Evolutionary conservation across 108 stramenopile species (phyloP), one percentile per base, ranked within the genome.

Genomic region (Cyclotella cryptica): DNA sequence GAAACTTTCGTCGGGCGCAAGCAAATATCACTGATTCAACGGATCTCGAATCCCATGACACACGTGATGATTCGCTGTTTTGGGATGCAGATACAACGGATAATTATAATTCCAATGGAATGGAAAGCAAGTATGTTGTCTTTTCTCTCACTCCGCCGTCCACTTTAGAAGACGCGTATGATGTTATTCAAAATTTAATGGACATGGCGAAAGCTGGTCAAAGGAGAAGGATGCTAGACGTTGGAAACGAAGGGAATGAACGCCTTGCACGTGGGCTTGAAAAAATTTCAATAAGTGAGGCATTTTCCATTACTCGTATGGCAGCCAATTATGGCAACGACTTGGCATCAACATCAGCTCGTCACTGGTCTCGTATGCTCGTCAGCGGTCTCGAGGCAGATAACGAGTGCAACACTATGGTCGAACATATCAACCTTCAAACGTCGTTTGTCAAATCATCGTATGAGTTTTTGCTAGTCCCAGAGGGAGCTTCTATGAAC

Each of bases 91-190:
- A 45, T 9, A 41, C 4, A 9, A 24, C 29, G 41, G 11, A 52
- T 1, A 4, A 28, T 43, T n/a, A 47, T 22, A 8, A 30, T 10
- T 9, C 67, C 26, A 52, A 62, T 49, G 43, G 39, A 4, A 41
- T 65, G 49, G 41, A 45, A 54, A 26, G 54, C 40, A 46, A 64
- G 41, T 54, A 74, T 51, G 14, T 74, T 24, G 63, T 74, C 21
- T 74, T 74, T 54, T 74, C 73, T 21, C 59, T 74, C 41, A 35
- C 42, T 40, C 28, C 73, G 21, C 73, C 73, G 1, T 65, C 63
- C 41, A 74, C 49, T 13, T 5, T 74, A 18, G 73, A 74, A 14
- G 59, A 74, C 43, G 73, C 73, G 5, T 5, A 65, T 8, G 45
- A 44, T 64, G 73, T 74, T 7, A 54, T 74, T 11, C 49, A 65